Evolutionary conservation across 805 yeast species (phyloP), one percentile per base, ranked within the genome.

Genomic region (Teunomyces barrocoloradensis): DNA sequence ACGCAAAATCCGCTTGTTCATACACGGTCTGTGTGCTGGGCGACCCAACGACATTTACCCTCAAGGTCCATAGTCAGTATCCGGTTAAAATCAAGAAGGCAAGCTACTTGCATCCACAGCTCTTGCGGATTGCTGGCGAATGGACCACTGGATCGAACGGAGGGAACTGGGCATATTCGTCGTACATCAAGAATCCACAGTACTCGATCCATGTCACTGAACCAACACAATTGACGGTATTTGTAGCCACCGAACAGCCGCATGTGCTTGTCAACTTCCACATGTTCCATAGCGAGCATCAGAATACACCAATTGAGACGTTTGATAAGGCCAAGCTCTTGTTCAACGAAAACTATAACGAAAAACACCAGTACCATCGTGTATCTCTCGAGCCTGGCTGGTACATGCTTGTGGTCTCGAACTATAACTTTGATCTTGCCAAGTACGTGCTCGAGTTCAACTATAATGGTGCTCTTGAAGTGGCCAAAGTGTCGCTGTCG

Each of bases 171-270:
- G 49, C 75, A 0, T 48, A 66, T 20, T 65, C 75, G 5, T 61
- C 75, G 0, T 84, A 72, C 53, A 56, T 77, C 17, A 56, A 66
- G 7, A 84, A 84, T 51, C 89, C 89, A 0, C 87, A 82, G 52
- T 81, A 68, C 43, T 57, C 52, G 6, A 32, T 75, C 1, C 58
- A 59, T 10, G 58, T 64, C 0, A 30, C 45, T 1, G 48, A 52
- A 2, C 47, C 45, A 7, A 51, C 62, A 5, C 29, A 32, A 5
- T 11, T 47, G 7, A 10, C 34, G 21, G 13, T 27, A 10, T 46
- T 42, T 30, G 25, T 34, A 4, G 4, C 34, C 12, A 23, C 17
- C 11, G 9, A 20, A 3, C 21, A 34, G 9, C 13, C 32, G 5
- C 47, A 32, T 7, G 7, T 13, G 42, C 44, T 25, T 13, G 57